Conservation (phyloP, 2,329 filamentous ascomycete species). For the Bipolaris bicolor region DNA sequence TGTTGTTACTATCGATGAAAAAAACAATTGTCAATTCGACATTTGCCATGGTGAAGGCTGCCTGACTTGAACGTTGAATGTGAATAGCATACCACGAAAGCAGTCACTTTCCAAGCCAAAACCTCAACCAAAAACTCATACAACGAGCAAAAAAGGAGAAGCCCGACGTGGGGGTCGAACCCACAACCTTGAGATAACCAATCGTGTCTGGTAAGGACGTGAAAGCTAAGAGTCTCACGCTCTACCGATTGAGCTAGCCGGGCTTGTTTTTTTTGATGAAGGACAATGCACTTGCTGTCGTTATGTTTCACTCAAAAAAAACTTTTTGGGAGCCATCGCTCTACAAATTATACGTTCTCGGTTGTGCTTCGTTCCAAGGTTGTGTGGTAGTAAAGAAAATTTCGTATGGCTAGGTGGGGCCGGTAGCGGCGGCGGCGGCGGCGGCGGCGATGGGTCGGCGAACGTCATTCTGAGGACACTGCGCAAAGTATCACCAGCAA, state of each 20-base stretch:
- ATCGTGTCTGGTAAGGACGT: conserved; percentile 17
- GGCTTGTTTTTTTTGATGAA: conserved; percentile 14
- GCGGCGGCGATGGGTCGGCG: conserved; percentile 8
- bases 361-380: neutral
- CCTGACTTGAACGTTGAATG: no score
- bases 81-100: neutral
- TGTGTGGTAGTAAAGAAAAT: conserved; percentile 2
- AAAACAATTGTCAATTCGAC: no score
- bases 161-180: conserved; percentile 25
- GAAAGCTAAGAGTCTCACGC: conserved; percentile 49
- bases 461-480: conserved; percentile 1
- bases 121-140: neutral
- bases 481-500: neutral
- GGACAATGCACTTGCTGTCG: accelerated
- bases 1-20: no score
- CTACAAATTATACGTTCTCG: neutral
- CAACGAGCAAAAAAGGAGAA: conserved; percentile 1
- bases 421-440: neutral
- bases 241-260: conserved; percentile 47
- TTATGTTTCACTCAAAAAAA: neutral
- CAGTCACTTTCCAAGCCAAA: neutral
- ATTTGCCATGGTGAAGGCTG: no score
- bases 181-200: conserved; percentile 24
- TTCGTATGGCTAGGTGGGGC: conserved; percentile 12
- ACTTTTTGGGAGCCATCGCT: no score